These are phyloP conservation scores for Trypanosoma cruzi DNA, from an alignment of 208 protist species.

Conservation along the genomic window DNA sequence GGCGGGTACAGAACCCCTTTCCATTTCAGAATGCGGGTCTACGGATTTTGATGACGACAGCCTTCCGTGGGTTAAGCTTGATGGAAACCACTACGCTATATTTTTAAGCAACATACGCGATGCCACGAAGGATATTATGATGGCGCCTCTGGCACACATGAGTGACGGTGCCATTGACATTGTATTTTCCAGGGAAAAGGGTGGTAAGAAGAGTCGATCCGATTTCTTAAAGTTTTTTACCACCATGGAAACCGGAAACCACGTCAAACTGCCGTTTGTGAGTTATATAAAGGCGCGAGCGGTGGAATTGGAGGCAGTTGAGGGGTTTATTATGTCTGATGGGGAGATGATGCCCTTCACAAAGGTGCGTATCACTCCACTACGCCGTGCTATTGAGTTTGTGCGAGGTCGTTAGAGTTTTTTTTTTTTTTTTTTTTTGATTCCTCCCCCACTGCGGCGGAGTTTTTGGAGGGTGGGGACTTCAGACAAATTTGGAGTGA, in stretches of 20 bases:
- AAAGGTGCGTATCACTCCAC: conserved; percentile 62
- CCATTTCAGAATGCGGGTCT: conserved; percentile 1
- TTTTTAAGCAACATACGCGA: conserved; percentile 76
- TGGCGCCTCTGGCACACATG: conserved; percentile 77
- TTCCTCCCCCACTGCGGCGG: too few species aligned
- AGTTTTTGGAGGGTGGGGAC: too few species aligned
- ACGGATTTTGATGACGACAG: conserved; percentile 67
- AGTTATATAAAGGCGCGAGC: conserved; percentile 84
- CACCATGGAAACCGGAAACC: conserved; percentile 54
- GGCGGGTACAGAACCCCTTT: too few species aligned
- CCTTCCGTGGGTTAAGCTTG: conserved; percentile 79
- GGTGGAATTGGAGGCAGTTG: conserved; percentile 75
- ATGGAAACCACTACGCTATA: conserved; percentile 58
- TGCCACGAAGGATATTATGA: conserved; percentile 73
- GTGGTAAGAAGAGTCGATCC: conserved; percentile 38
- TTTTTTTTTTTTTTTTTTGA: too few species aligned
- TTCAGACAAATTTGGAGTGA: too few species aligned
- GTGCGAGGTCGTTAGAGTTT: conserved; percentile 36
- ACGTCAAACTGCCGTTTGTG: conserved; percentile 64
- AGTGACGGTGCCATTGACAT: conserved; percentile 83
- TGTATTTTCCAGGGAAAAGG: conserved; percentile 48
- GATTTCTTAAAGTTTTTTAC: conserved; percentile 79
- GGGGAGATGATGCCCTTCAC: conserved; percentile 83
- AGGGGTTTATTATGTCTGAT: conserved; percentile 78
- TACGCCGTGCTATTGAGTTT: conserved; percentile 47